phyloP scores from a whole-genome alignment of 2,329 filamentous ascomycete species.

The Epichloe sylvatica region DNA sequence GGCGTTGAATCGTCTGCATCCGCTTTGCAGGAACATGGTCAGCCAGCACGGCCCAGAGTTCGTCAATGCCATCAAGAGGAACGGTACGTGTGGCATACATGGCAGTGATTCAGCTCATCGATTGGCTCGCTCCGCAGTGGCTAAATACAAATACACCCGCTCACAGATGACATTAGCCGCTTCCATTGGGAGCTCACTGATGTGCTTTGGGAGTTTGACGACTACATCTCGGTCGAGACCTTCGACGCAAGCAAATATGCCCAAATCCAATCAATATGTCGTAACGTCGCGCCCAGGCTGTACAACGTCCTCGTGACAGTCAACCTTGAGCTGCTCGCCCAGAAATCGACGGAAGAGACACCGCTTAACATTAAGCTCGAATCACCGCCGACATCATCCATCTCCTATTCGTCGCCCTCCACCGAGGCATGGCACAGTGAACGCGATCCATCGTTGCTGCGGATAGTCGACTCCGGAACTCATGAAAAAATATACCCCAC shows the following conservation, averaged over 20 bases:
- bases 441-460: not conserved
- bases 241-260: slow-evolving; percentile 36
- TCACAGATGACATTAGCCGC: slow-evolving; percentile 34
- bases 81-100: slow-evolving; percentile 17
- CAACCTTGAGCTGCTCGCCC: slow-evolving; percentile 29
- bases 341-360: slow-evolving; percentile 10
- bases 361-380: slow-evolving; percentile 7
- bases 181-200: slow-evolving; percentile 34
- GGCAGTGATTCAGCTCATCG: too few species aligned
- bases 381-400: slow-evolving; percentile 5
- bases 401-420: not conserved
- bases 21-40: slow-evolving; percentile 33
- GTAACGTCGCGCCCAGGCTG: slow-evolving; percentile 34
- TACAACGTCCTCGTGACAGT: slow-evolving; percentile 38
- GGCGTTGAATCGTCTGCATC: slow-evolving; percentile 36
- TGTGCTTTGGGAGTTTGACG: slow-evolving; percentile 43
- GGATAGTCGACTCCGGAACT: not conserved
- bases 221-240: slow-evolving; percentile 32
- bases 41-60: slow-evolving; percentile 38
- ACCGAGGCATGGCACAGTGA: not conserved
- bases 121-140: not conserved
- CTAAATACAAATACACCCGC: not conserved
- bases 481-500: not conserved
- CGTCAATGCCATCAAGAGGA: slow-evolving; percentile 36
- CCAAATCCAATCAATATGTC: slow-evolving; percentile 34